Base-by-base conservation (phyloP, 129 eudicot genomes). In the Glebionis coronaria region DNA sequence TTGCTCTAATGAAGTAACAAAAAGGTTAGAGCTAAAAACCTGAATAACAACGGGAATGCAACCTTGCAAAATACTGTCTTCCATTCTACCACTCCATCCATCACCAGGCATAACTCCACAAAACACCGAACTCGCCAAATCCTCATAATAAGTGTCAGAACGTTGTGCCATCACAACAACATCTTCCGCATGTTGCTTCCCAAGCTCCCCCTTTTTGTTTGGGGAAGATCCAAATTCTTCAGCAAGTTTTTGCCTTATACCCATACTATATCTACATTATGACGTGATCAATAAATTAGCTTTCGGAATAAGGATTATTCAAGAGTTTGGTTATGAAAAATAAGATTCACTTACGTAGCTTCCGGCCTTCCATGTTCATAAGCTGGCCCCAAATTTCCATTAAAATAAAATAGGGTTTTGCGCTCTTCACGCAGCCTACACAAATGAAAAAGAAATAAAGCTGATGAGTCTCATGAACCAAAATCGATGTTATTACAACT, bases 61-160 rank as follows among this genome's bases (percentile, higher is more conserved):
- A 50, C 98, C 98, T 65, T 93, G 98, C 57, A 84, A 79, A 76
- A 93, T 81, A 72, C 98, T 86, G 66, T 93, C 98, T 82, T 93
- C 98, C 95, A 93, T 86, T 69, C 98, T 81, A 60, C 98, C 98
- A 67, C 98, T 93, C 98, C 98, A 93, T 49, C 98, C 98, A 66
- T 93, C 98, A 46, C 98, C 98, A 47, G 98, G 98, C 89, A 93
- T 80, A 60, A 86, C 98, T 76, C 98, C 98, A 77, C 98, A 93
- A 53, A 93, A 93, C 18, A 82, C 56, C 5, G 98, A 93, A 72
- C 76, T 86, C 1, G 98, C 98, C 69, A 93, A 54, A 68, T 77
- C 90, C 40, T 82, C 85, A 3, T 84, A 79, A 71, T 93, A 93
- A 69, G 83, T 79, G 10, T 82, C 86, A 16, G 95, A 73, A 29